Conservation (phyloP, 2,329 filamentous ascomycete genomes). For the Alternaria tenuissima region DNA sequence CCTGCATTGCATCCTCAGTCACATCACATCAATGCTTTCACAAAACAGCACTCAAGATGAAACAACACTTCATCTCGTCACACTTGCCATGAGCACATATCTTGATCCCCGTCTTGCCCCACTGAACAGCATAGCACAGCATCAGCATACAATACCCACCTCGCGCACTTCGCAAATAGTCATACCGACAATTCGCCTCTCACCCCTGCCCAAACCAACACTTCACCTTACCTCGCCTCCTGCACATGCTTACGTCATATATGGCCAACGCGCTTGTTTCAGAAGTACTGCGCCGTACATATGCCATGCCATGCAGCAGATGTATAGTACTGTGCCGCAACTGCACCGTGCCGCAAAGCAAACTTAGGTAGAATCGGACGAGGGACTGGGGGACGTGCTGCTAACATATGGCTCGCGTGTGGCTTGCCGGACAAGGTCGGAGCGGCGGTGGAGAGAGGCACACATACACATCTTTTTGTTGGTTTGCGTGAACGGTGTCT, state of each 20-base stretch:
- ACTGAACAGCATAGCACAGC: not conserved
- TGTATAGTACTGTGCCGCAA: not conserved
- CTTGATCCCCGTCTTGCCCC: not conserved
- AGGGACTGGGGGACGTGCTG: not conserved
- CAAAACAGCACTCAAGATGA: not conserved
- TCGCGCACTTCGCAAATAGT: not conserved
- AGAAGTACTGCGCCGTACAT: not conserved
- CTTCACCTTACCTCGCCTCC: not conserved
- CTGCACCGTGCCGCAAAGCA: not conserved
- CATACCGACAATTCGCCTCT: not conserved
- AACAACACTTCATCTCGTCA: not conserved
- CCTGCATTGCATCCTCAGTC: not conserved
- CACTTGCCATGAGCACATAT: not conserved
- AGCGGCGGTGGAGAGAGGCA: not conserved
- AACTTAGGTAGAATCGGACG: not conserved
- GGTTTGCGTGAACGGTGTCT: constrained; percentile 1
- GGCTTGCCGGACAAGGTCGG: not conserved
- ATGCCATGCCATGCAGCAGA: not conserved
- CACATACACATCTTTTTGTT: not conserved
- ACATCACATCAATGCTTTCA: not conserved
- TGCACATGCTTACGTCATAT: not conserved
- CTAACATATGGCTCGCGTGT: not conserved
- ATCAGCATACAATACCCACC: not conserved
- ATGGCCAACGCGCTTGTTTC: not conserved
- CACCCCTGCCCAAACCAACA: not conserved